Conservation (phyloP, 192 early-diverging fungal genomes). For the Allomyces javanicus region DNA sequence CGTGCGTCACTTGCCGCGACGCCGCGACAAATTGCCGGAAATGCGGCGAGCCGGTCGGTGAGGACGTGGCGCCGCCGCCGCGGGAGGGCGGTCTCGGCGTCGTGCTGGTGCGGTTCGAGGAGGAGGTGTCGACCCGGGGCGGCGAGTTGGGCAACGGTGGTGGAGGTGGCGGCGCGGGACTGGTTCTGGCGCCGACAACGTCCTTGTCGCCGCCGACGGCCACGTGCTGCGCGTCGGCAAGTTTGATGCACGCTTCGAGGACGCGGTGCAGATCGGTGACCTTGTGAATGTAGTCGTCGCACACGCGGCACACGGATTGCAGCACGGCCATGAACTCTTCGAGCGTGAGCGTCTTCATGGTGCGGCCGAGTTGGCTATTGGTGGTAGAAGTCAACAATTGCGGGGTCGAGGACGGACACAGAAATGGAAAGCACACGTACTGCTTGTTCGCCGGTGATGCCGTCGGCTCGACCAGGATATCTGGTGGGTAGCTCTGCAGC, state of each 20-base stretch:
- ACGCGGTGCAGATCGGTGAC: no score
- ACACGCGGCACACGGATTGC: background rate
- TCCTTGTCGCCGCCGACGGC: background rate
- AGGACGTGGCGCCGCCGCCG: no score
- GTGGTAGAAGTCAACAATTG: no score
- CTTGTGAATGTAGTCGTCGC: background rate
- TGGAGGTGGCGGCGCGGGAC: background rate
- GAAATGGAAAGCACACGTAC: conserved; percentile 9
- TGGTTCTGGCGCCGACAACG: background rate
- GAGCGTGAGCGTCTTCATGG: background rate
- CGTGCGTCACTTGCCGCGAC: conserved; percentile 50
- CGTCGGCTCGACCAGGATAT: conserved; percentile 3
- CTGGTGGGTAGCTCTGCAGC: conserved; percentile 18
- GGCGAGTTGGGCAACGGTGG: background rate
- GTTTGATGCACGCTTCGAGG: no score
- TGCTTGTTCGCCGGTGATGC: conserved; percentile 11
- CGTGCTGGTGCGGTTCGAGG: no score
- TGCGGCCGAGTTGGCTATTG: no score
- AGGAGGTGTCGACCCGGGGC: no score
- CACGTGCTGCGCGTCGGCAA: background rate
- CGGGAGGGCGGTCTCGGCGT: no score
- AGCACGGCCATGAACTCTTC: background rate
- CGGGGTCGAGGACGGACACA: no score
- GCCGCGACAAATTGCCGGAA: conserved; percentile 40
- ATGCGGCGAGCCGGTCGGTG: no score